Base-by-base conservation (phyloP, 495 filamentous ascomycete species). In the Neurospora cerealis region DNA sequence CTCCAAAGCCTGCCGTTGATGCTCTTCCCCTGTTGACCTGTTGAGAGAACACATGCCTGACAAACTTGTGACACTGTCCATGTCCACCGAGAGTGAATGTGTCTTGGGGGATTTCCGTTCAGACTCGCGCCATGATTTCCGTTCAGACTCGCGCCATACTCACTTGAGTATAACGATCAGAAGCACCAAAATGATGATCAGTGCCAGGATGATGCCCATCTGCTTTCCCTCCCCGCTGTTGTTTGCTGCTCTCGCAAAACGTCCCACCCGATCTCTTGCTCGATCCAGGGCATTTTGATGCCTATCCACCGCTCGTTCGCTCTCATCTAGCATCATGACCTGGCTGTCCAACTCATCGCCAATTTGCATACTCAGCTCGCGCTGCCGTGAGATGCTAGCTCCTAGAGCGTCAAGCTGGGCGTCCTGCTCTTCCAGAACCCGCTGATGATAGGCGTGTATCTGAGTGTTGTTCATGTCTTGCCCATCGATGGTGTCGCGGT, bases 301-400 rank as follows among this genome's bases (percentile, higher is more conserved):
- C 72, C 96, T 85, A 77, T 97, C 94, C 42, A 95, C 91, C 73
- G 90, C 86, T 34, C 86, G 86, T 74, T 98, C 96, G 75, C 96
- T 91, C 71, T 95, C 95, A 83, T 96, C 96, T 48, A 99, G 85
- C 84, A 99, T 83, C 78, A 90, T 83, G 32, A 96, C 92, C 79
- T 99, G 96, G 75, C 89, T 89, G 74, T 99, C 96, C 34, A 99
- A 85, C 86, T 99, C 96, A 80, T 98, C 93, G 34, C 96, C 96
- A 79, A 99, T 99, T 85, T 94, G 93, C 79, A 98, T 96, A 76
- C 91, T 93, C 76, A 99, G 85, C 83, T 98, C 93, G 70, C 97
- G 87, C 82, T 98, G 96, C 69, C 95, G 90, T n/a, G 91, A 88
- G 76, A 99, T 97, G 72, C 90, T 93, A 75, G 89, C 89, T 11